Evolutionary conservation across 352 stramenopile genomes (phyloP).

Genomic region (Pythium periplocum): DNA sequence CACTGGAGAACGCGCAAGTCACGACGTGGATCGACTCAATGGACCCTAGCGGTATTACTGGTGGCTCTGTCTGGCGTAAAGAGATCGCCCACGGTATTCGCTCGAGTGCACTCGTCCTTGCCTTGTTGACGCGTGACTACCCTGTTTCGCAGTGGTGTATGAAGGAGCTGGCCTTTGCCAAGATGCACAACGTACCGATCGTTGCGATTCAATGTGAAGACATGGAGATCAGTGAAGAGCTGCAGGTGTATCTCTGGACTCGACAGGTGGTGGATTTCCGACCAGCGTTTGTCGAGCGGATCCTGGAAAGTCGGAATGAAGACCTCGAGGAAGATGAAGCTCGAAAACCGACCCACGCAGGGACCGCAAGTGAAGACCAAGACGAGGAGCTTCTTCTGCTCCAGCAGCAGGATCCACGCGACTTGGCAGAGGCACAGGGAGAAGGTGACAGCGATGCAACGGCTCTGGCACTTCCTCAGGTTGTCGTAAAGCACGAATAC

Average conservation of each 20-base stretch:
- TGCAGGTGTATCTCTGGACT: slow-evolving; percentile 85
- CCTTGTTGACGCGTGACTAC: slow-evolving; percentile 73
- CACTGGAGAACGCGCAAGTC: slow-evolving; percentile 59
- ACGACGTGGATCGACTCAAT: slow-evolving; percentile 87
- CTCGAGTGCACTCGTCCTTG: slow-evolving; percentile 65
- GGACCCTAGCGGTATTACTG: slow-evolving; percentile 75
- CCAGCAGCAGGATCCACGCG: slow-evolving; percentile 16
- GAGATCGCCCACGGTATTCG: slow-evolving; percentile 78
- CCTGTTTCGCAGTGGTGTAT: slow-evolving; percentile 79
- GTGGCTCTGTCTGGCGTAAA: slow-evolving; percentile 73
- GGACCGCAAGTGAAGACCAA: slow-evolving; percentile 9
- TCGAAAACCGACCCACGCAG: slow-evolving; percentile 10
- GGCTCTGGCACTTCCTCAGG: slow-evolving; percentile 10
- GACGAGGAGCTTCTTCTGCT: slow-evolving; percentile 10
- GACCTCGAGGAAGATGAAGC: slow-evolving; percentile 4
- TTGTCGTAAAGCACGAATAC: slow-evolving; percentile 33
- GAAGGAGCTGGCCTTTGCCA: slow-evolving; percentile 83
- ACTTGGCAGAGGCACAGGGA: slow-evolving; percentile 6
- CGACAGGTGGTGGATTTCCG: slow-evolving; percentile 81
- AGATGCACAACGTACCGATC: slow-evolving; percentile 79
- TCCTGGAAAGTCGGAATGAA: slow-evolving; percentile 12
- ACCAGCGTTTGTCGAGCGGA: slow-evolving; percentile 23
- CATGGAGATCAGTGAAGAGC: slow-evolving; percentile 76
- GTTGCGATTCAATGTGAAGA: slow-evolving; percentile 83
- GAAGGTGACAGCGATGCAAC: not conserved